Base-by-base conservation (phyloP, 2,329 filamentous ascomycete genomes). In the Fonsecaea multimorphosa region DNA sequence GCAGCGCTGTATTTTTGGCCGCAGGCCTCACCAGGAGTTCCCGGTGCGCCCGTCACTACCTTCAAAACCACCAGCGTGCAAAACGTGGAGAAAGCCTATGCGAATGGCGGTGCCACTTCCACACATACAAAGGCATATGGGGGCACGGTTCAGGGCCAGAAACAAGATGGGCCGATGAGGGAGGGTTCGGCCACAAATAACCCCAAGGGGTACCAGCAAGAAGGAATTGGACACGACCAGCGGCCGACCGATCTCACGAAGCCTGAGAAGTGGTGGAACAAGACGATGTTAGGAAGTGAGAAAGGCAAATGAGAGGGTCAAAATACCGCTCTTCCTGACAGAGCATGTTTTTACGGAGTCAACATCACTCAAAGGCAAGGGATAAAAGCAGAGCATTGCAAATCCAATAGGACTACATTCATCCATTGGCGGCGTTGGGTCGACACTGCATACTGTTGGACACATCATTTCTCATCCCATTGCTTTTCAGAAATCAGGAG, bases 61-160 rank as follows among this genome's bases (percentile, higher is more conserved):
- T 46, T 68, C 31, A 67, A 67, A 36, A 69, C 70, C 32, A 65
- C 66, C 14, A 65, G 64, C 1, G 69, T 72, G 9, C 12, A 59
- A 44, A 72, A 72, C 49, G 63, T 72, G 24, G 71, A 72, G 57
- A 71, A 63, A 31, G 68, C 70, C 14, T 70, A 71, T 54, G 51
- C 56, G 12, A 66, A 60, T 40, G 68, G 58, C 24, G 71, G 71
- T 24, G 70, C 68, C 14, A 72, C 70, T 16, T 29, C 65, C 16
- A 72, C 71, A 36, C 70, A 69, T 36, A 69, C 71, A 9, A 64
- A 64, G 36, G 71, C 65, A 24, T 71, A 72, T 58, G 70, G 71
- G 16, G 70, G 71, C 29, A 72, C 70, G 6, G 40, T 53, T 24
- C 68, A 70, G 58, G 71, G 71, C n/a, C 49, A 67, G 27, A 60